Evolutionary conservation across 2,329 filamentous ascomycete species (phyloP).

Genomic region (Shiraia bambusicola): DNA sequence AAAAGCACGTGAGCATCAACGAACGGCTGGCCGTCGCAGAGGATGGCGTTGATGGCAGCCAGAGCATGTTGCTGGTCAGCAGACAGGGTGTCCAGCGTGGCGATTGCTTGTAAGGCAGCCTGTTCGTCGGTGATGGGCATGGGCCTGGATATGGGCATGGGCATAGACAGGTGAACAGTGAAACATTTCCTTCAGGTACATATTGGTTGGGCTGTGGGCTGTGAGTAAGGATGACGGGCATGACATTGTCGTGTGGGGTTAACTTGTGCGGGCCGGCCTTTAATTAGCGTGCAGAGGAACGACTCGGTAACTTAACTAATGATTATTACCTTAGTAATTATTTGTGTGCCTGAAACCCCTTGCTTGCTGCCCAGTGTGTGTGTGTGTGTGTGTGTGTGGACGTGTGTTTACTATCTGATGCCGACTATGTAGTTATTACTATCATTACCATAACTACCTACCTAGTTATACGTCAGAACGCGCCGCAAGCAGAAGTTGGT

Average conservation of each 20-base stretch:
- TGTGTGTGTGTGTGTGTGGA: neutral
- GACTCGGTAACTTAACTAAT: too few species aligned
- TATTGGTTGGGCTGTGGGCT: constrained; percentile 2
- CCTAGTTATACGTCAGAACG: constrained; percentile 6
- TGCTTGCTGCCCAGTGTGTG: constrained; percentile 13
- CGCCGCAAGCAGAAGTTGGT: constrained; percentile 14
- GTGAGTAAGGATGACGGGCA: neutral
- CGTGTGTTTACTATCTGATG: neutral
- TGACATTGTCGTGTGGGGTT: neutral
- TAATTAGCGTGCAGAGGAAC: constrained; percentile 13
- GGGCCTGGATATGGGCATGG: too few species aligned
- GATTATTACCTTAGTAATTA: too few species aligned
- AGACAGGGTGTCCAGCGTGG: constrained; percentile 37
- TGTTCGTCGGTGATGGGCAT: constrained; percentile 48
- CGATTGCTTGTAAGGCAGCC: constrained; percentile 43
- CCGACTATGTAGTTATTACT: too few species aligned
- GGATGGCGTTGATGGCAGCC: constrained; percentile 39
- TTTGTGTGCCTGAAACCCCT: constrained; percentile 25
- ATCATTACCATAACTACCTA: neutral
- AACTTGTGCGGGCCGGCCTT: constrained; percentile 2
- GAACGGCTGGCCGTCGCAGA: constrained; percentile 43
- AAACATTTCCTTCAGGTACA: constrained; percentile 8
- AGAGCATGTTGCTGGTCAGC: constrained; percentile 38
- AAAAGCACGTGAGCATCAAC: constrained; percentile 47
- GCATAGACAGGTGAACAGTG: constrained; percentile 15